phyloP scores from a whole-genome alignment of 2,329 filamentous ascomycete genomes.

The Hysterium pulicare region DNA sequence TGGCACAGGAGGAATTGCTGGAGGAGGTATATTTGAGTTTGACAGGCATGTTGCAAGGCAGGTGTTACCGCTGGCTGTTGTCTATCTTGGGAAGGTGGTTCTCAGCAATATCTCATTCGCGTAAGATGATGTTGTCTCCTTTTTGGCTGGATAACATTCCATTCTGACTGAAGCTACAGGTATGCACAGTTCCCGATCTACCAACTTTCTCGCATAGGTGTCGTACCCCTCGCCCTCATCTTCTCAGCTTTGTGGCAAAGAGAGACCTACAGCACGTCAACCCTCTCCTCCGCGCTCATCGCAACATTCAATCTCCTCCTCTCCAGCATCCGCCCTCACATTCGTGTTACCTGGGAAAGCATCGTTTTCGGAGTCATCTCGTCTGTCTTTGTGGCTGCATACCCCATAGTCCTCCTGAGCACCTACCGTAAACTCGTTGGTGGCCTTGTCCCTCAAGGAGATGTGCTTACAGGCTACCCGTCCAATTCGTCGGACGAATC shows the following conservation, averaged over 20 bases:
- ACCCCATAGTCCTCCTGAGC: conserved; percentile 50
- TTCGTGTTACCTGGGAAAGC: conserved; percentile 51
- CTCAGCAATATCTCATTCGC: conserved; percentile 55
- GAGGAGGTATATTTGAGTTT: conserved; percentile 54
- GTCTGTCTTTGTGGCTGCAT: conserved; percentile 50
- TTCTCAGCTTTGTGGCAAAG: conserved; percentile 47
- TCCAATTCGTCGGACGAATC: conserved; percentile 24
- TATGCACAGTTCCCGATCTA: conserved; percentile 53
- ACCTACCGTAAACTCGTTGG: conserved; percentile 49
- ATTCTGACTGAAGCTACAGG: no score
- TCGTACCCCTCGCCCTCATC: conserved; percentile 49
- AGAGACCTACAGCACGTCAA: conserved; percentile 46
- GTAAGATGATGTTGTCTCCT: conserved; percentile 36
- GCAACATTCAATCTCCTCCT: conserved; percentile 52
- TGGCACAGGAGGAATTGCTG: conserved; percentile 49
- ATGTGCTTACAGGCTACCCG: conserved; percentile 41
- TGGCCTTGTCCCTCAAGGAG: conserved; percentile 43
- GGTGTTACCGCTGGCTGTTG: conserved; percentile 47
- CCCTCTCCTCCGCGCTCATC: conserved; percentile 49
- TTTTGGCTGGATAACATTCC: not conserved
- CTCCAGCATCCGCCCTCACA: conserved; percentile 44
- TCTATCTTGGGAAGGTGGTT: conserved; percentile 50
- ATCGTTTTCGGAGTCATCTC: conserved; percentile 52
- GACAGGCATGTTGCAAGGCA: conserved; percentile 46
- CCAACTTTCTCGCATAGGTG: conserved; percentile 50